Base-by-base conservation (phyloP, 805 yeast species). In the Starmerella tilneyi region DNA sequence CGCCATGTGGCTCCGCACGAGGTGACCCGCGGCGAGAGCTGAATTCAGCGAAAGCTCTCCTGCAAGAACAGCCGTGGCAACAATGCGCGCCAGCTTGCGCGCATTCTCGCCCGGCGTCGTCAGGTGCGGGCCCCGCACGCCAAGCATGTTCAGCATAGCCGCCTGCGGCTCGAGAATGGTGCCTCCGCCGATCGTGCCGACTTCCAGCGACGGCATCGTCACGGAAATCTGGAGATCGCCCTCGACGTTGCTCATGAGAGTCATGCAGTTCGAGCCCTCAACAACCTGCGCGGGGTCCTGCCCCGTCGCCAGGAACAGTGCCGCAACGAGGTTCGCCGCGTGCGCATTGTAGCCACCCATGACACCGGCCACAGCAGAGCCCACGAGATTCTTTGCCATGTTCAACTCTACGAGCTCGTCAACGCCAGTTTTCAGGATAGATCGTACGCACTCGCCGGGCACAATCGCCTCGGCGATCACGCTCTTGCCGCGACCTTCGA, bases 241-340 rank as follows among this genome's bases (percentile, higher is more conserved):
- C 11, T 66, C 70, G 41, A 72, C 71, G 62, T 83, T 85, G 58
- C 80, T 79, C 94, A 92, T 88, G 55, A 92, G 71, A 1, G 99
- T 92, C 48, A 92, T 89, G 79, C 99, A 92, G 67, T 88, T 89
- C 26, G 96, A 85, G 49, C 94, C 80, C 69, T 89, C 99, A 43
- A 92, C 96, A 60, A 92, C 92, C 69, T 92, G 98, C 1, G 98
- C 98, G n/a, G 99, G 98, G 66, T 92, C 99, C 70, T 92, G 99
- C 47, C 99, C 99, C 48, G 94, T 76, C 4, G 99, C 99, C 53
- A 92, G 68, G 63, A 68, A 92, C 21, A 92, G 80, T 9, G 98
- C 97, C 28, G 98, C 94, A 28, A 92, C 89, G 55, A 92, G 67
- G 63, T 92, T 92, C 39, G 98, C 94, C 44, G 98, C 97, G 57